Evolutionary conservation across 352 stramenopile species (phyloP), one percentile per base, ranked within the genome.

Genomic region (Elongisporangium anandrum): DNA sequence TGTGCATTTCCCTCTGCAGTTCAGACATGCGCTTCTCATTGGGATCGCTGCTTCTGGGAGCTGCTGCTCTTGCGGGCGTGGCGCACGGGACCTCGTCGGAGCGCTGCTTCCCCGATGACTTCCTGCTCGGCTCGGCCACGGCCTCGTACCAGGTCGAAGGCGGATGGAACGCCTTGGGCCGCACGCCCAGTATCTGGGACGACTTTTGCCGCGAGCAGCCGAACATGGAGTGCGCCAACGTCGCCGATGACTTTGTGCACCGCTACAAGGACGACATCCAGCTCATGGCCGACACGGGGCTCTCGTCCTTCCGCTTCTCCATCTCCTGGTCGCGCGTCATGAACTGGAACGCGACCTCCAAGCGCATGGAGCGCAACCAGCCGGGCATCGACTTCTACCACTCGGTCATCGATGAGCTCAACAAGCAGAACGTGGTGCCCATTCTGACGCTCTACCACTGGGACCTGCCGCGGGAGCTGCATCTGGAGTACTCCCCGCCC

Each of bases 401-500:
- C 66, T 64, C 77, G 16, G 47, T 99, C 0, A 88, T 98, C 57
- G 85, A 98, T 68, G 69, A 77, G 26, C 73, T 98, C 3, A 49
- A 81, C 6, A 65, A 54, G 2, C 70, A 80, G 54, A 73, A 81
- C 60, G 96, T 99, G 55, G 75, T 85, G 50, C 94, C 96, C n/a
- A 86, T 96, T 38, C 64, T 98, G 19, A 98, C 95, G 12, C 67
- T 99, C n/a, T 98, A 98, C 68, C 96, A 99, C 76, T 99, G 94
- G 94, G 96, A 99, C 72, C 62, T 98, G 13, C 96, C 96, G 8
- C 70, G 93, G 22, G 68, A 75, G 34, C 66, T 99, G 9, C 74
- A 98, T 64, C 80, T 88, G 13, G 67, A 88, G 23, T 87, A 95
- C 39, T 58, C 59, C 20, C 77, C 75, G n/a, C 79, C 80, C 47